Percentiles rank a stretch among this genome's conserved stretches.
Evolutionary conservation across 192 early-diverging fungal genomes (phyloP).

Genomic region (Coemansia sp.): DNA sequence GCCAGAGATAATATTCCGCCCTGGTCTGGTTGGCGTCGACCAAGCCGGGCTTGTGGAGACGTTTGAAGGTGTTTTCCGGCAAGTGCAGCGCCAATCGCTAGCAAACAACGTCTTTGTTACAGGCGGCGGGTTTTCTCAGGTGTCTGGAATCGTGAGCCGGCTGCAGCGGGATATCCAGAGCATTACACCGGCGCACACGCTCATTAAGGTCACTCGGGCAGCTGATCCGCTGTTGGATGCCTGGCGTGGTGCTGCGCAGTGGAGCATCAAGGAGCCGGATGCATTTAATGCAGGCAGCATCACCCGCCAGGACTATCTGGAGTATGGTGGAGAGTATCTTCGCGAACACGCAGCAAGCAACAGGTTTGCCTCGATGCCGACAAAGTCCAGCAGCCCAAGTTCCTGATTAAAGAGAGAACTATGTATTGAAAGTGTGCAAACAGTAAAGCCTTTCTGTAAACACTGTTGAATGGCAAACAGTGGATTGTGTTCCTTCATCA

Average conservation of each 20-base stretch:
- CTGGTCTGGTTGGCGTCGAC: slow-evolving; percentile 80
- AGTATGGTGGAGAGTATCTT: slow-evolving; percentile 82
- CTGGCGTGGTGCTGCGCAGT: slow-evolving; percentile 83
- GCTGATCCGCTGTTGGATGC: slow-evolving; percentile 74
- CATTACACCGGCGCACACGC: slow-evolving; percentile 62
- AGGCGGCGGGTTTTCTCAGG: slow-evolving; percentile 65
- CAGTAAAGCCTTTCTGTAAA: no score
- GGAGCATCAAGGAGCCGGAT: slow-evolving; percentile 55
- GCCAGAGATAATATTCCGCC: slow-evolving; percentile 90
- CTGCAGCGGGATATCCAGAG: slow-evolving; percentile 62
- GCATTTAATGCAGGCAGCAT: slow-evolving; percentile 55
- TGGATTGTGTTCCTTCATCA: not conserved
- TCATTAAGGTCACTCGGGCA: slow-evolving; percentile 61
- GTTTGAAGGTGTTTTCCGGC: slow-evolving; percentile 62
- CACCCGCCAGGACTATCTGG: slow-evolving; percentile 74
- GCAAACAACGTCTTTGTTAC: slow-evolving; percentile 71
- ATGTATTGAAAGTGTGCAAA: no score
- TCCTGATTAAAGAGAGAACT: no score
- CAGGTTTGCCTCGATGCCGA: slow-evolving; percentile 33
- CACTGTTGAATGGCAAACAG: no score
- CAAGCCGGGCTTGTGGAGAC: slow-evolving; percentile 87
- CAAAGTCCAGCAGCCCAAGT: not conserved
- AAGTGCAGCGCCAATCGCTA: slow-evolving; percentile 23
- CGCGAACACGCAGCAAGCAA: slow-evolving; percentile 85
- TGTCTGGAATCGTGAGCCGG: slow-evolving; percentile 66